Percentiles rank a stretch among this genome's conserved stretches.
These are phyloP conservation scores for Lizonia empirigonia DNA, from an alignment of 2,329 filamentous ascomycete species.

Conservation along the genomic window DNA sequence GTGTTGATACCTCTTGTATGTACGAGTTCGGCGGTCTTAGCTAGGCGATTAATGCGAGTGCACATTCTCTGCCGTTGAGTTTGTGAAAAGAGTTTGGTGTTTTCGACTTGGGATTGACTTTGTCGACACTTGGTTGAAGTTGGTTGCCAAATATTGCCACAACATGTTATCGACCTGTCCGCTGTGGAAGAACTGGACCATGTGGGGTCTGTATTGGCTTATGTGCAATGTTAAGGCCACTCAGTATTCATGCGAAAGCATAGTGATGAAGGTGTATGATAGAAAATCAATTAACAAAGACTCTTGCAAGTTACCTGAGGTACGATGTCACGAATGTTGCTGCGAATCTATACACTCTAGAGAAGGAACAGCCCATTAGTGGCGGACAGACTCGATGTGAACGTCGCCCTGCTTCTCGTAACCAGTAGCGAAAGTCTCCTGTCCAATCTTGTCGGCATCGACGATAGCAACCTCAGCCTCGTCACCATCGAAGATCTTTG, in stretches of 20 bases:
- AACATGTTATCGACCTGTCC: no score
- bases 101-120: no score
- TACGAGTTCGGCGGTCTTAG: background rate
- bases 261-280: background rate
- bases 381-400: constrained; percentile 21
- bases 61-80: no score
- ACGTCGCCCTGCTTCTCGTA: constrained; percentile 35
- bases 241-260: no score
- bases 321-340: background rate
- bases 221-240: background rate
- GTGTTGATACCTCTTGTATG: background rate
- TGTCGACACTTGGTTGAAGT: no score
- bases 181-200: no score
- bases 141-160: no score
- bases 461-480: constrained; percentile 53
- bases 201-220: no score
- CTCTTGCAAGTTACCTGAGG: background rate
- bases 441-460: constrained; percentile 32
- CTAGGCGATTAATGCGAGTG: no score
- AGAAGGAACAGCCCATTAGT: background rate
- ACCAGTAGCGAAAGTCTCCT: constrained; percentile 21
- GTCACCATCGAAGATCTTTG: constrained; percentile 72
- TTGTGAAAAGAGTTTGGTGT: no score
- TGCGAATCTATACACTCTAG: background rate
- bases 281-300: background rate